Conservation (phyloP, 2,329 filamentous ascomycete species). For the Scytalidium sp. region DNA sequence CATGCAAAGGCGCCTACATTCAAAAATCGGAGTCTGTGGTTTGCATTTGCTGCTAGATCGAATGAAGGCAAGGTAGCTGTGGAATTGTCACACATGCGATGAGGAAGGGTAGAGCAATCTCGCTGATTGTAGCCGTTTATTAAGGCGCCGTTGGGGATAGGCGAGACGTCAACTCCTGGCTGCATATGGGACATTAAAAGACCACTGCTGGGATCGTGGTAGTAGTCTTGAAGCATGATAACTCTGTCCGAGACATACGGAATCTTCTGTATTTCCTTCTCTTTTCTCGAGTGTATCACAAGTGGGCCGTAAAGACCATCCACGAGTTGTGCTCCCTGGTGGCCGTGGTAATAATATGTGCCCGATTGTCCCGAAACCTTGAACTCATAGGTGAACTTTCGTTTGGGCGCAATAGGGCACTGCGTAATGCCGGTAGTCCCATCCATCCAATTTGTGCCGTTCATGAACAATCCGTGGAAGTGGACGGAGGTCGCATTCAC, state of each 20-base stretch:
- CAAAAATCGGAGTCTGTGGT: slow-evolving; percentile 64
- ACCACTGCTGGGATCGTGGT: slow-evolving; percentile 54
- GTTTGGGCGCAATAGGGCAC: slow-evolving; percentile 61
- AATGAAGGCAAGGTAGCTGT: slow-evolving; percentile 37
- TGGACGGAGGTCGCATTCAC: slow-evolving; percentile 64
- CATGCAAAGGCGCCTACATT: slow-evolving; percentile 71
- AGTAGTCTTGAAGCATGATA: slow-evolving; percentile 71
- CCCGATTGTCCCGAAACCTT: slow-evolving; percentile 50
- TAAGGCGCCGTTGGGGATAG: slow-evolving; percentile 42
- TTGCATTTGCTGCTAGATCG: slow-evolving; percentile 48
- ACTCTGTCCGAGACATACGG: slow-evolving; percentile 55
- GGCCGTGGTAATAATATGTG: slow-evolving; percentile 62
- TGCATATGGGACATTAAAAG: slow-evolving; percentile 35
- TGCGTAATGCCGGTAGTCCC: slow-evolving; percentile 66
- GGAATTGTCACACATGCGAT: slow-evolving; percentile 42
- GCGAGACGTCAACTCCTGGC: slow-evolving; percentile 39
- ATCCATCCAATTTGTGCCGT: slow-evolving; percentile 73
- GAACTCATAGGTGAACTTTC: slow-evolving; percentile 66
- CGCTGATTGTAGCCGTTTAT: slow-evolving; percentile 41
- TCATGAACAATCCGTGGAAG: slow-evolving; percentile 77
- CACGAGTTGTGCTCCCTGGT: slow-evolving; percentile 61
- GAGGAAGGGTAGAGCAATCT: slow-evolving; percentile 33
- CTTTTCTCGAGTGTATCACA: slow-evolving; percentile 59
- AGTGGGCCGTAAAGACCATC: slow-evolving; percentile 68
- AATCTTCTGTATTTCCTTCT: slow-evolving; percentile 49